These are phyloP conservation scores for Thermothelomyces thermophilus DNA, from an alignment of 2,329 filamentous ascomycete species.

Conservation along the genomic window DNA sequence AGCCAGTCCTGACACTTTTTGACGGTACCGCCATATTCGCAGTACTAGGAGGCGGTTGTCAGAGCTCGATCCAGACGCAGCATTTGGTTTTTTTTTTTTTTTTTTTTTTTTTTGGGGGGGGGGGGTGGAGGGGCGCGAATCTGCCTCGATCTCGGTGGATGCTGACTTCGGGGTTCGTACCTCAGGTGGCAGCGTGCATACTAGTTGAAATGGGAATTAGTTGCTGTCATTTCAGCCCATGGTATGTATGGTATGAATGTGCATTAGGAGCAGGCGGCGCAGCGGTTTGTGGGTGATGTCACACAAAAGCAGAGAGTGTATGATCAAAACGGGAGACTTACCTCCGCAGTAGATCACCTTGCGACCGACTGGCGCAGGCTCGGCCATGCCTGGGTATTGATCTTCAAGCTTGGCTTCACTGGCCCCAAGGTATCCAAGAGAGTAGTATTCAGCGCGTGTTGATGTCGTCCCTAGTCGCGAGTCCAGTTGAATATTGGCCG, in stretches of 20 bases:
- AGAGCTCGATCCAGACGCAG: background rate
- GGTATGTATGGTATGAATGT: background rate
- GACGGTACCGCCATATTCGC: conserved; percentile 92
- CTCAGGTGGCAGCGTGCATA: conserved; percentile 60
- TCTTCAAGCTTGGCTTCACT: background rate
- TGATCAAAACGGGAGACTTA: conserved; percentile 32
- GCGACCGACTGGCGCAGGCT: conserved; percentile 46
- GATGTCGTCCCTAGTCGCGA: conserved; percentile 10
- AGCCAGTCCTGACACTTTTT: conserved; percentile 99
- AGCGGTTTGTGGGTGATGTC: conserved; percentile 14
- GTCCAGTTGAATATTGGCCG: background rate
- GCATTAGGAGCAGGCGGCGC: background rate
- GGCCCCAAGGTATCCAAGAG: background rate
- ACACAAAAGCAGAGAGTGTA: background rate
- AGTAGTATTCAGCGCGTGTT: conserved; percentile 2
- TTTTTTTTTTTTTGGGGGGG: too few relatives aligned
- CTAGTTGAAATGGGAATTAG: conserved; percentile 32
- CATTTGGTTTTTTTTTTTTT: too few relatives aligned
- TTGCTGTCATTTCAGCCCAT: background rate
- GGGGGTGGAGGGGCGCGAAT: too few relatives aligned
- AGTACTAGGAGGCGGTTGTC: conserved; percentile 61
- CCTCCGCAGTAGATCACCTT: conserved; percentile 53
- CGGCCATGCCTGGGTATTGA: conserved; percentile 42
- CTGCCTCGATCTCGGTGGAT: background rate
- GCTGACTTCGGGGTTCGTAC: conserved; percentile 33